Evolutionary conservation across 805 yeast species (phyloP), one percentile per base, ranked within the genome.

Genomic region (Zygotorulaspora sp.): DNA sequence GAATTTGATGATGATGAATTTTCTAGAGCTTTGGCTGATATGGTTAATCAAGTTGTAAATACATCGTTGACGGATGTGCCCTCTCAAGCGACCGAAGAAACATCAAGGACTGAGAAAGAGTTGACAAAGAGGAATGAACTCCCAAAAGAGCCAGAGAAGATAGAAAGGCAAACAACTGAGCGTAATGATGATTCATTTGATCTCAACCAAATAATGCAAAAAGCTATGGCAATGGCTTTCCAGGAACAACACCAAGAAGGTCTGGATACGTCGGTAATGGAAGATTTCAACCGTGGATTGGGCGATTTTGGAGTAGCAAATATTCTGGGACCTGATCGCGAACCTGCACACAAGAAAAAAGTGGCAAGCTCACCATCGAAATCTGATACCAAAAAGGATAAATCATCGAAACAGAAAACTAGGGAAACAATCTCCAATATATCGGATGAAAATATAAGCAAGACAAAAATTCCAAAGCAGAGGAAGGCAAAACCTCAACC

Each of bases 171-270:
- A 29, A 10, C 33, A n/a, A 29, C 33, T 28, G 30, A 6, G 26
- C 41, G 12, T 41, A 32, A 57, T 24, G 72, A 65, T 24, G 74
- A 67, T 21, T 77, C 74, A 18, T 64, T 80, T 41, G 85, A 80
- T 50, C 70, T 83, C 77, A 79, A 76, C 50, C 82, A 76, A 47
- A 83, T 83, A 46, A 72, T 83, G 70, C 86, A 80, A 46, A 80
- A 80, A 61, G 92, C 90, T 1, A 71, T 83, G 64, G 75, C 75
- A 32, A 70, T 83, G 80, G 92, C 89, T 0, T 76, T 78, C 69
- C 81, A 76, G 43, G 76, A 79, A 43, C 82, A 49, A 26, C 27
- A 41, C 10, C 38, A 45, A 6, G 47, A 45, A 16, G 35, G 35
- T 31, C 30, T 49, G 6, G 56, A 49, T 36, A 40, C 44, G 6